Evolutionary conservation across 2,329 filamentous ascomycete species (phyloP).

Genomic region (Neofusicoccum parvum): DNA sequence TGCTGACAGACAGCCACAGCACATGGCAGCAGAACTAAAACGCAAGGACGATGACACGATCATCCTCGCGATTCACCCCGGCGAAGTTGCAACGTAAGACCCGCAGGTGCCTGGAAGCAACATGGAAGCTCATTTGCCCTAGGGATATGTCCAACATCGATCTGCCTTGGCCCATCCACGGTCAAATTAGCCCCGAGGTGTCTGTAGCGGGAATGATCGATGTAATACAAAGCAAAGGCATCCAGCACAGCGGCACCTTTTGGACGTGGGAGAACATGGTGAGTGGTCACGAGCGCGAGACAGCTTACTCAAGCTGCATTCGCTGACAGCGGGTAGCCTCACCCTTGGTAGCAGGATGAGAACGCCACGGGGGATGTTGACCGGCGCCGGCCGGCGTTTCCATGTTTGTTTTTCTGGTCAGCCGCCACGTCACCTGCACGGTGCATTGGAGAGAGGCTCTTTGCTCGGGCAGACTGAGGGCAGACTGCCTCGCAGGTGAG

Average conservation of each 20-base stretch:
- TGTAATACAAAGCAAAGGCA: conserved; percentile 53
- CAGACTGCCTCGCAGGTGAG: not conserved
- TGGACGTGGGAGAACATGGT: conserved; percentile 60
- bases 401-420: conserved; percentile 14
- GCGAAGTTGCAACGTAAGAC: conserved; percentile 56
- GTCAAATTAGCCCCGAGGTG: conserved; percentile 53
- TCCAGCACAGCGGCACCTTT: conserved; percentile 56
- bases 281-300: conserved; percentile 26
- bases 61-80: conserved; percentile 59
- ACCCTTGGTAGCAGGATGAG: conserved; percentile 19
- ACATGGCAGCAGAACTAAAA: conserved; percentile 59
- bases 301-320: not conserved
- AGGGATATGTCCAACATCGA: conserved; percentile 58
- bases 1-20: conserved; percentile 30
- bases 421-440: conserved; percentile 19
- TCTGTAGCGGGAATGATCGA: conserved; percentile 54
- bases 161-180: conserved; percentile 55
- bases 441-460: not conserved
- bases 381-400: not conserved
- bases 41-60: conserved; percentile 52
- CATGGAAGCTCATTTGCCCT: not conserved
- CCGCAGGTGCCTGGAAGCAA: not conserved
- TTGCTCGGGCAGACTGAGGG: not conserved
- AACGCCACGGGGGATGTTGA: not conserved
- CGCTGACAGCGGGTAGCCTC: conserved; percentile 21